These are phyloP conservation scores for Boletus calvinii DNA, from an alignment of 1,284 basidiomycete genomes.

Conservation along the genomic window DNA sequence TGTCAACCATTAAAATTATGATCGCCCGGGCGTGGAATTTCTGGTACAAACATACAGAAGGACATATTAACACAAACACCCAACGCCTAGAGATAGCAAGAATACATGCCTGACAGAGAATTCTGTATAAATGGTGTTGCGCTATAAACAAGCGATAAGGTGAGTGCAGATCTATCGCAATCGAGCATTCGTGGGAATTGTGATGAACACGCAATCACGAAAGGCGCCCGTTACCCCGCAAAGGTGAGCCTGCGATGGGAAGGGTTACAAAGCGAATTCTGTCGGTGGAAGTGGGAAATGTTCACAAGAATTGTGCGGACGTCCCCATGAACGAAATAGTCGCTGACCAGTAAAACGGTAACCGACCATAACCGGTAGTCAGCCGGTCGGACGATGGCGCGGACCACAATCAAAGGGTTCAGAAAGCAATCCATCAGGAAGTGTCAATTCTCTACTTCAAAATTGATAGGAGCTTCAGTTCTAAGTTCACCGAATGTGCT, in stretches of 20 bases:
- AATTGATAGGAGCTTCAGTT: too few relatives aligned
- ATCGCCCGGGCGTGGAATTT: background rate
- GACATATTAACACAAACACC: background rate
- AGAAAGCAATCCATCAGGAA: background rate
- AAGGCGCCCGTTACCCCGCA: background rate
- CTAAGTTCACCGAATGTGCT: background rate
- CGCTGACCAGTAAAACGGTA: background rate
- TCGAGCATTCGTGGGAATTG: background rate
- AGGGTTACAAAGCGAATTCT: background rate
- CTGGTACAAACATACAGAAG: background rate
- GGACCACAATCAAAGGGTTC: background rate
- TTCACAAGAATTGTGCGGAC: background rate
- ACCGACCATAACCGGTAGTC: too few relatives aligned
- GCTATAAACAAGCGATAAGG: conserved; percentile 2
- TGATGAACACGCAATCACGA: background rate
- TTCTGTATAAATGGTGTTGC: background rate
- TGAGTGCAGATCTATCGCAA: background rate
- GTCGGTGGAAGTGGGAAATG: conserved; percentile 4
- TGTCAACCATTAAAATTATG: too few relatives aligned
- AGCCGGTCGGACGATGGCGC: too few relatives aligned
- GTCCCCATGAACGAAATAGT: background rate
- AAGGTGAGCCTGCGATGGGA: background rate
- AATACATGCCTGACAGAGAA: conserved; percentile 11
- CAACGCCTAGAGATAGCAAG: conserved; percentile 18
- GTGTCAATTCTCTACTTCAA: too few relatives aligned